phyloP scores from a whole-genome alignment of 164 flowering plant genomes.

The Tetracentron sinense region DNA sequence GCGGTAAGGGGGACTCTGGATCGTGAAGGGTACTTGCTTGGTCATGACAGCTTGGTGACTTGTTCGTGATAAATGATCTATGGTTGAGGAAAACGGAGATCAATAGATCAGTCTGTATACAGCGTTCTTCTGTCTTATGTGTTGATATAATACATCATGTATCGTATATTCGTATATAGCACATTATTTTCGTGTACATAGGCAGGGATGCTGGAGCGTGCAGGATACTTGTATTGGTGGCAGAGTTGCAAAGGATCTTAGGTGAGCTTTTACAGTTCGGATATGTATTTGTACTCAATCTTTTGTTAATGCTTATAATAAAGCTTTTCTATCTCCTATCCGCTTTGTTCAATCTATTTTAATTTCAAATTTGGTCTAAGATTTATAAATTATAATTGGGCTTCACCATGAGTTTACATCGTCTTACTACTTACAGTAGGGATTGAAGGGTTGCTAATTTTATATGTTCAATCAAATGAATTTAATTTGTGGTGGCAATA shows the following conservation, averaged over 20 bases:
- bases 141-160: slow-evolving; percentile 17
- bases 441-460: not conserved
- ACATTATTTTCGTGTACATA: slow-evolving; percentile 30
- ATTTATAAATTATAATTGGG: not conserved
- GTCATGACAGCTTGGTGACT: slow-evolving; percentile 49
- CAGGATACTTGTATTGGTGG: not conserved
- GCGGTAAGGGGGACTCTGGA: slow-evolving; percentile 68
- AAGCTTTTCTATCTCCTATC: slow-evolving; percentile 1
- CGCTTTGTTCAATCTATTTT: not conserved
- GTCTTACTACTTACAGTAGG: not conserved
- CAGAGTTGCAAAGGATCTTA: not conserved
- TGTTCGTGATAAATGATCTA: slow-evolving; percentile 39
- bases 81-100: not conserved
- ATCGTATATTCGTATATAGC: slow-evolving; percentile 18
- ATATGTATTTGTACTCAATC: slow-evolving; percentile 22
- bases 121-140: slow-evolving; percentile 7
- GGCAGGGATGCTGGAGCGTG: slow-evolving; percentile 18
- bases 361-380: not conserved
- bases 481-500: no score
- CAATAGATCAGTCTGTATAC: slow-evolving; percentile 7
- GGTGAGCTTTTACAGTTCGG: slow-evolving; percentile 15
- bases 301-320: slow-evolving; percentile 9
- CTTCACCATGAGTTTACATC: not conserved
- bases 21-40: slow-evolving; percentile 29
- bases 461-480: no score